Evolutionary conservation across 768 basidiomycete genomes (phyloP).

Genomic region (Butyriboletus loyo): DNA sequence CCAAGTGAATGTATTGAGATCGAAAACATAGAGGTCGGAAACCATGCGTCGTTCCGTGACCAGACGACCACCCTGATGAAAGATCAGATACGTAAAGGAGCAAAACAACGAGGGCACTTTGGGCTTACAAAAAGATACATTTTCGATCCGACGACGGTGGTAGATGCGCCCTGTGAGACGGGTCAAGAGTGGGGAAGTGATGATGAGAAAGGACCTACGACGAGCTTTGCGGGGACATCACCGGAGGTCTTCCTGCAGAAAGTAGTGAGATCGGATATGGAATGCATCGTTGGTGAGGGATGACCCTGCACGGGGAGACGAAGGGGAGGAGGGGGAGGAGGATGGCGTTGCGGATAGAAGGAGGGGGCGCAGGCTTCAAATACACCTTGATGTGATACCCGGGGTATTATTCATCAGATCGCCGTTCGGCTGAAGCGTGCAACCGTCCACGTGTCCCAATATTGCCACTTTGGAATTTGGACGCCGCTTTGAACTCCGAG

Average conservation of each 20-base stretch:
- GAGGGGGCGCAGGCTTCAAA: conserved; percentile 10
- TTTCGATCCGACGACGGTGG: conserved; percentile 84
- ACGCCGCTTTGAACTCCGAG: conserved; percentile 16
- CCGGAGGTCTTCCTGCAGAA: conserved; percentile 80
- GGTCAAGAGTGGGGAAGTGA: not conserved
- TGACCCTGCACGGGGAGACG: not conserved
- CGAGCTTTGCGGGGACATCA: conserved; percentile 84
- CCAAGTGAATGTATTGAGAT: conserved; percentile 82
- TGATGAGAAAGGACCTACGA: conserved; percentile 50
- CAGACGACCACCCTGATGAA: conserved; percentile 72
- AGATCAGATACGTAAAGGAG: not conserved
- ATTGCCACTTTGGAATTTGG: conserved; percentile 6
- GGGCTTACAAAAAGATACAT: conserved; percentile 83
- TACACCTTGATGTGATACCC: conserved; percentile 13
- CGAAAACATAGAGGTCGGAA: conserved; percentile 86
- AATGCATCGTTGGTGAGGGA: conserved; percentile 48
- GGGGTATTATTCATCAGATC: conserved; percentile 25
- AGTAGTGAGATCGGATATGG: conserved; percentile 87
- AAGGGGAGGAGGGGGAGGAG: conserved; percentile 1
- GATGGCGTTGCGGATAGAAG: conserved; percentile 12
- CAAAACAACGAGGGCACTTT: not conserved
- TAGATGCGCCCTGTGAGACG: conserved; percentile 72
- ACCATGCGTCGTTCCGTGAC: conserved; percentile 88
- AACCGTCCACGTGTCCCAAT: conserved; percentile 15
- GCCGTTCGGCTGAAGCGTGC: conserved; percentile 18